Evolutionary conservation across 805 yeast genomes (phyloP), one percentile per base, ranked within the genome.

Genomic region (Wickerhamomyces hampshirensis): DNA sequence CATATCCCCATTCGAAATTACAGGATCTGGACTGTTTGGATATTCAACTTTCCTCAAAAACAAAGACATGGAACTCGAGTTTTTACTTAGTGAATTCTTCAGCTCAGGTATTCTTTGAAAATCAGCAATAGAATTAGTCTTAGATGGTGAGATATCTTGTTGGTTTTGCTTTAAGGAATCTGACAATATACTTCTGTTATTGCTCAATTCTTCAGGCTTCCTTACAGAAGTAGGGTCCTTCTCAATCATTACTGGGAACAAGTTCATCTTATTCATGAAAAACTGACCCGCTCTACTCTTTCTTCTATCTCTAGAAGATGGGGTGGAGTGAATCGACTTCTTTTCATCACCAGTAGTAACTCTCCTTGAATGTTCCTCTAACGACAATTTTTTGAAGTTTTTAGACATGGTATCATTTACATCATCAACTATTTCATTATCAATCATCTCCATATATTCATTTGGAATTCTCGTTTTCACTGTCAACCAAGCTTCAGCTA

Each of bases 201-300:
- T 29, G 15, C 29, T 29, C 8, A 34, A 12, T 1, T 45, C 50
- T 8, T 44, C 44, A 5, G 46, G 46, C 29, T 53, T 55, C 34
- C 33, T 45, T 14, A 43, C 51, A 1, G 59, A 55, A 5, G 53
- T 45, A 39, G 64, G 62, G 23, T 63, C 53, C 9, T 55, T 56
- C 21, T 58, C 57, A 23, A 65, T 51, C 27, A 63, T 44, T 2
- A 65, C 55, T 0, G 71, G 68, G 32, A 57, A 58, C 16, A 66
- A 51, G 40, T 66, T 66, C 65, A 66, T 58, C 35, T 63, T 66
- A n/a, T 63, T 59, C 42, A 64, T 48, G 11, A 66, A 48, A 23
- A 58, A 47, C 14, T 67, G 66, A 6, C 72, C 72, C 23, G 64
- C 59, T 30, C 53, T 39, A 30, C 55, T 51, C 40, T 47, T 46